These are phyloP conservation scores for Pseudoturritis turrita DNA, from an alignment of 345 rosid species.

Conservation along the genomic window DNA sequence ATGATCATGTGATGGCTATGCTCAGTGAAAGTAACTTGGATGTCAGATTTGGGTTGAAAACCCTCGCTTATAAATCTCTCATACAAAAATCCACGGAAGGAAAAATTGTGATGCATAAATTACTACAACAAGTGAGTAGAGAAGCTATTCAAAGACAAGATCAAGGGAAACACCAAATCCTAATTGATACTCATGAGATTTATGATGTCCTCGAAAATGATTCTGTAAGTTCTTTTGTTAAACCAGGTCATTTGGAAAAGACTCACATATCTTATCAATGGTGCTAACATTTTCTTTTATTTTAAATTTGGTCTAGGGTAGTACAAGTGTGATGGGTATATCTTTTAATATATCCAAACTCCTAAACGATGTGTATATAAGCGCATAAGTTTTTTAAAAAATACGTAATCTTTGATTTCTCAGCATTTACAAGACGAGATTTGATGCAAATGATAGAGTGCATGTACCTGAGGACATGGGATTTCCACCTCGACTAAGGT, in stretches of 20 bases:
- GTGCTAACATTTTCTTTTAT: not conserved
- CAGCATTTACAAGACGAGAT: not conserved
- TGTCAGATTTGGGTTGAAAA: not conserved
- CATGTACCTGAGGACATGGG: not conserved
- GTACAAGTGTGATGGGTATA: constrained; percentile 3
- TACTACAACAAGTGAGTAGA: constrained; percentile 26
- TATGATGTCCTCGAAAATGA: not conserved
- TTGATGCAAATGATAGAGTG: not conserved
- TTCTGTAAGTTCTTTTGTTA: too few relatives aligned
- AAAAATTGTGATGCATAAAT: constrained; percentile 24
- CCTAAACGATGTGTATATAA: not conserved
- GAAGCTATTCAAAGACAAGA: not conserved
- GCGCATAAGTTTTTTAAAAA: not conserved
- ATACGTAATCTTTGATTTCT: constrained; percentile 21
- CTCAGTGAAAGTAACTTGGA: too few relatives aligned
- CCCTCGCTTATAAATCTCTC: constrained; percentile 12
- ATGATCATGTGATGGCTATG: not conserved
- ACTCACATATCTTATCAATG: not conserved
- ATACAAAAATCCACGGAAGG: not conserved
- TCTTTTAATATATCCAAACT: not conserved
- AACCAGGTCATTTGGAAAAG: not conserved
- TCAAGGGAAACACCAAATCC: constrained; percentile 8
- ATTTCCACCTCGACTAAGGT: not conserved
- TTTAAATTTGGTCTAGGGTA: constrained; percentile 3
- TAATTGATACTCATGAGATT: constrained; percentile 6